Base-by-base conservation (phyloP, 176 grass and related monocot genomes). In the Oryza nivara region DNA sequence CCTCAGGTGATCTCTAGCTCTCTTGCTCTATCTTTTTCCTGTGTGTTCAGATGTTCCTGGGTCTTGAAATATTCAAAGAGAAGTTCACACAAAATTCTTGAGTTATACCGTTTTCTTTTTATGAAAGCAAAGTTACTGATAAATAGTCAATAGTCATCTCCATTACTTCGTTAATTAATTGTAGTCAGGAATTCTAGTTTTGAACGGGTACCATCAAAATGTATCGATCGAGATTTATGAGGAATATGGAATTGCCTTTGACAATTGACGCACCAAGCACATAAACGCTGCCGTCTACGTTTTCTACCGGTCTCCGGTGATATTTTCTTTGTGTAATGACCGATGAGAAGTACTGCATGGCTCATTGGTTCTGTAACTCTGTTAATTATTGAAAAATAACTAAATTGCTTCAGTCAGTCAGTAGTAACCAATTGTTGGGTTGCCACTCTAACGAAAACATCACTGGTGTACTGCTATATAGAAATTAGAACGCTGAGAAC, bases 1-100 rank as follows among this genome's bases (percentile, higher is more conserved):
- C 23, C 40, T 73, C 23, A 80, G 76, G 84, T 86, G 17, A 7
- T 38, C 38, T 70, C 51, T 71, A 26, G 26, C 51, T 71, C 26
- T 68, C 46, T 34, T 45, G 25, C 70, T 9, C 67, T 17, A 15
- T 17, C 2, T 32, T 7, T 7, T 32, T 13, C 5, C 15, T 54
- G 34, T 44, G 34, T 44, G 10, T 67, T 46, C 44, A 45, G 12
- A 47, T 14, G 43, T 49, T 73, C 44, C 5, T 73, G 20, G 25
- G 14, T 73, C 44, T 0, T 28, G 70, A 14, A 14, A 25, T n/a
- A 6, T 51, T 17, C 43, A 16, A 26, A 51, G 23, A 74, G 13
- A 73, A 28, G 1, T 16, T 73, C 6, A 7, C 19, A 45, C 11
- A 9, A 41, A 8, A 43, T 36, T 70, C 3, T 0, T 36, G 28